phyloP scores from a whole-genome alignment of 352 stramenopile genomes.

The Blastocystis sp. region DNA sequence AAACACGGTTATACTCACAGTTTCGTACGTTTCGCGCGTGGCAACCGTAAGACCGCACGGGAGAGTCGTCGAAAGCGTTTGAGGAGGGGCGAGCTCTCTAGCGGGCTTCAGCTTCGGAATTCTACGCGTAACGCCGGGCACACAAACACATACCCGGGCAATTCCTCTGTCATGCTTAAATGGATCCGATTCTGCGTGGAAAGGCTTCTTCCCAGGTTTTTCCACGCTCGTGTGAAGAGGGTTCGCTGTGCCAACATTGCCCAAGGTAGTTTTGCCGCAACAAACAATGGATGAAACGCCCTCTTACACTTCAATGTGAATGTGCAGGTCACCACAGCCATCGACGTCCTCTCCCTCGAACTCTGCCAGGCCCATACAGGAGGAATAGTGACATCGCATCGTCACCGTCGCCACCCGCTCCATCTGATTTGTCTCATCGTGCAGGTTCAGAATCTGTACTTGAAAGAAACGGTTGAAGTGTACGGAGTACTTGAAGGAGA shows the following conservation, averaged over 20 bases:
- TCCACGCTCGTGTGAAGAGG: background rate
- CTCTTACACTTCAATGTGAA: constrained; percentile 3
- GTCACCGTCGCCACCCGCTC: background rate
- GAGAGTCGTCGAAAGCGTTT: constrained; percentile 81
- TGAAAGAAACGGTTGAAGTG: background rate
- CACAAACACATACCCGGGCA: background rate
- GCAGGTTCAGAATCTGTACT: background rate
- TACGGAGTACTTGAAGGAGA: constrained; percentile 35
- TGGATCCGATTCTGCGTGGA: background rate
- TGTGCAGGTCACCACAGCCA: background rate
- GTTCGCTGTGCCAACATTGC: background rate
- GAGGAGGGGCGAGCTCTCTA: constrained; percentile 78
- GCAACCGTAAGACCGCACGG: constrained; percentile 82
- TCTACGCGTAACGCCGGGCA: constrained; percentile 64
- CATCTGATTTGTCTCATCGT: constrained; percentile 5
- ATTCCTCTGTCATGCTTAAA: constrained; percentile 56
- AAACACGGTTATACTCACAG: background rate
- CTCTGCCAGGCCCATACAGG: constrained; percentile 9
- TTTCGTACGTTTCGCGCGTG: constrained; percentile 83
- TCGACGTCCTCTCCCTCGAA: background rate
- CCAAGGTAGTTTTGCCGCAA: background rate
- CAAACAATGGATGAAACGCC: constrained; percentile 13
- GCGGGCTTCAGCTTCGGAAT: constrained; percentile 81
- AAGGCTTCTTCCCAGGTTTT: background rate
- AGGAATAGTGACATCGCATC: background rate